Evolutionary conservation across 768 basidiomycete species (phyloP), one percentile per base, ranked within the genome.

Genomic region (Heimioporus sp.): DNA sequence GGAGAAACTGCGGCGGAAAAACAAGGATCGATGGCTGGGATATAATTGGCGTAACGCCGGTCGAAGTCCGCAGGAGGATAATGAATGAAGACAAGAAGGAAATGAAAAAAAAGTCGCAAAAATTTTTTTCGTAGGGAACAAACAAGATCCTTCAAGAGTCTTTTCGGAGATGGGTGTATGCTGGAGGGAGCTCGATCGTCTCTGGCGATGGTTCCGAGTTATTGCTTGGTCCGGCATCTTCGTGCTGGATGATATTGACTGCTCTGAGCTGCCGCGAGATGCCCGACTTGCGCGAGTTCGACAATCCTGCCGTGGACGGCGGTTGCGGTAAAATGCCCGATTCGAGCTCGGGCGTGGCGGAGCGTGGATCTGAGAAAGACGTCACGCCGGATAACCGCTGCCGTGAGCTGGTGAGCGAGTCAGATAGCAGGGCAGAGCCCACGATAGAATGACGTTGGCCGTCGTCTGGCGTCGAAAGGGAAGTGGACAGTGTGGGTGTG

Each of bases 181-280:
- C 88, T 2, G 90, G 90, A 13, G 90, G 90, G 44, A 92, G 76
- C 67, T 92, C 90, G 42, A 92, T 81, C 39, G 88, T 90, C 67
- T 88, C 90, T 15, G 80, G 64, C 56, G 82, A 79, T 16, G 69
- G 71, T 40, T 65, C 65, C 43, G 52, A 54, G 61, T 28, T 28
- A 28, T 38, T 48, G 56, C 53, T 65, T 68, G 51, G 70, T 2
- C 90, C 90, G 0, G 87, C 90, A 63, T 92, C 90, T 56, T 91
- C 88, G 59, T 92, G 90, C 68, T 92, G 90, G 41, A 92, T 79
- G 60, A 90, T 80, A 62, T 92, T 91, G 32, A 92, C 82, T 0
- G 87, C 77, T 42, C 89, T 73, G 71, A 90, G 71, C 55, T 69
- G 73, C 36, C 83, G 74, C 48, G 77, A 67, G 37, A 64, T 64